Evolutionary conservation across 2,329 filamentous ascomycete genomes (phyloP).

Genomic region (Lachnellula subtilissima): DNA sequence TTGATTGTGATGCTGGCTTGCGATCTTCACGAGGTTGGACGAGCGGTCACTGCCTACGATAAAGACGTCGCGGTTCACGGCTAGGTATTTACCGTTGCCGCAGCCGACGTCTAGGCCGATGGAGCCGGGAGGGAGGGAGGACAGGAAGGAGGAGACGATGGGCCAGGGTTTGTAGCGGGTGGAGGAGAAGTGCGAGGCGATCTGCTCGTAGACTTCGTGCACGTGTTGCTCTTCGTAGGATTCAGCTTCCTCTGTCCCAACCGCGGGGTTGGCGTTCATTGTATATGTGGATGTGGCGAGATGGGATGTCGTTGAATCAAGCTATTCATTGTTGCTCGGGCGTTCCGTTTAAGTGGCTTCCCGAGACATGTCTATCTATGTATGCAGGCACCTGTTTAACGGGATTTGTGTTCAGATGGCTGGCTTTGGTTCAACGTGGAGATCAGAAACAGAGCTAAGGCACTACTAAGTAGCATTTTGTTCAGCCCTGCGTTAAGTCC

Average conservation of each 20-base stretch:
- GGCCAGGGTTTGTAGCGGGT: slow-evolving; percentile 87
- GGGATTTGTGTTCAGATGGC: slow-evolving; percentile 1
- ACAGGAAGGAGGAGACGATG: slow-evolving; percentile 75
- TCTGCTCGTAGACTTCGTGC: slow-evolving; percentile 85
- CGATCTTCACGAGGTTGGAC: slow-evolving; percentile 49
- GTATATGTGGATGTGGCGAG: background rate
- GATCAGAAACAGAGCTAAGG: background rate
- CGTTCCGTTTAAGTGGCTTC: slow-evolving; percentile 8
- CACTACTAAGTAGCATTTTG: background rate
- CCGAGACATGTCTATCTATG: slow-evolving; percentile 14
- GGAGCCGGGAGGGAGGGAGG: slow-evolving; percentile 59
- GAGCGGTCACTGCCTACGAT: slow-evolving; percentile 84
- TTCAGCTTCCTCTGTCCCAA: slow-evolving; percentile 29
- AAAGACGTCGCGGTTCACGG: slow-evolving; percentile 71
- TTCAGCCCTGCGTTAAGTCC: background rate
- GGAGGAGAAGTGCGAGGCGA: slow-evolving; percentile 77
- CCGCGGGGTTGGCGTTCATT: background rate
- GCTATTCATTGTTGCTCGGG: slow-evolving; percentile 11
- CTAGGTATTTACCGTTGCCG: slow-evolving; percentile 93
- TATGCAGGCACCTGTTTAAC: background rate
- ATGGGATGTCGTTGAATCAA: slow-evolving; percentile 18
- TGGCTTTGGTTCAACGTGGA: background rate
- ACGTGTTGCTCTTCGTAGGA: slow-evolving; percentile 83
- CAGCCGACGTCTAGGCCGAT: slow-evolving; percentile 90
- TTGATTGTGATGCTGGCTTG: slow-evolving; percentile 33